phyloP scores from a whole-genome alignment of 495 filamentous ascomycete species.

The Talaromyces nanjingensis region DNA sequence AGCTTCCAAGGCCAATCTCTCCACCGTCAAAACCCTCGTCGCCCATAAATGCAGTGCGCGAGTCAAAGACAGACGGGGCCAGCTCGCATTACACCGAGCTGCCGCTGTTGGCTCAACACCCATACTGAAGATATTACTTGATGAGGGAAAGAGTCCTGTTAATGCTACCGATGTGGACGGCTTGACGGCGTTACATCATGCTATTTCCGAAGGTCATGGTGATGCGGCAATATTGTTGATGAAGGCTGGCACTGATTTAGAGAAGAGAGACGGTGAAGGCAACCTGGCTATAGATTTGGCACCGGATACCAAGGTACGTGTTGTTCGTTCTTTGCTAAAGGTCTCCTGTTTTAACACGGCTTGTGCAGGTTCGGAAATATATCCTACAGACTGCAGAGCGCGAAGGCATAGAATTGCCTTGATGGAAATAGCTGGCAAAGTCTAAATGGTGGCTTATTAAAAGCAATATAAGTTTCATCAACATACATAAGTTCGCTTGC shows the following conservation, averaged over 20 bases:
- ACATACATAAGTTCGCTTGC: background rate
- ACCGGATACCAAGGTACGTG: slow-evolving; percentile 66
- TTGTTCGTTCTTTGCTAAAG: background rate
- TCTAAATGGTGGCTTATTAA: slow-evolving; percentile 1
- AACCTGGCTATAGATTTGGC: slow-evolving; percentile 70
- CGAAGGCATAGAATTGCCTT: slow-evolving; percentile 69
- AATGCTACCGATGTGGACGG: slow-evolving; percentile 83
- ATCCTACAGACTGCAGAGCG: slow-evolving; percentile 74
- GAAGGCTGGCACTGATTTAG: slow-evolving; percentile 76
- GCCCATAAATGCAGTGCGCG: slow-evolving; percentile 69
- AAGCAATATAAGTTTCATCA: slow-evolving; percentile 2
- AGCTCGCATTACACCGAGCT: slow-evolving; percentile 83
- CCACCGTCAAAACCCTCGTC: slow-evolving; percentile 71
- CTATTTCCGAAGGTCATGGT: slow-evolving; percentile 86
- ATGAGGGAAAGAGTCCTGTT: slow-evolving; percentile 67
- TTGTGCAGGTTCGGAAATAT: slow-evolving; percentile 60
- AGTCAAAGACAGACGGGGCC: slow-evolving; percentile 76
- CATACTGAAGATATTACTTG: slow-evolving; percentile 73
- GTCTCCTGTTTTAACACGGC: background rate
- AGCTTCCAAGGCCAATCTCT: slow-evolving; percentile 81
- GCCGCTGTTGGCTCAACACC: slow-evolving; percentile 84
- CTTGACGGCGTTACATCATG: slow-evolving; percentile 87
- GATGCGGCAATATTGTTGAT: slow-evolving; percentile 77
- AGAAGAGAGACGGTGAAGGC: slow-evolving; percentile 70
- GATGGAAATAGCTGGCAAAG: background rate